Percentiles rank a stretch among this genome's conserved stretches.
These are phyloP conservation scores for Noccaea caerulescens DNA, from an alignment of 345 rosid species.

Conservation along the genomic window DNA sequence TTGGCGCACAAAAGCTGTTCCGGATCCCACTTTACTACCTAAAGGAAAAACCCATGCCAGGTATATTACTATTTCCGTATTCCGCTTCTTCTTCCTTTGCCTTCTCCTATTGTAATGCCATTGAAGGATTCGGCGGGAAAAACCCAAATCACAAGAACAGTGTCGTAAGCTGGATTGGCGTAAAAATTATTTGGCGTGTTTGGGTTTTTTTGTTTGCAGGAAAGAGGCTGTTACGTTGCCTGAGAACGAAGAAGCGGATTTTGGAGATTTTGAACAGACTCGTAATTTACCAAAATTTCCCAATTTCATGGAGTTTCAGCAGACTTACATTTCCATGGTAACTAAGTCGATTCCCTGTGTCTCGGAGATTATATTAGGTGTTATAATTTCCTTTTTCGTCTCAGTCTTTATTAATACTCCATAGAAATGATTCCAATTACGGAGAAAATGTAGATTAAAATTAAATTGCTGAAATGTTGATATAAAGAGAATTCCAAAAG, in stretches of 20 bases:
- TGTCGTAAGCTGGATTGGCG: background rate
- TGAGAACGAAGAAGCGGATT: constrained; percentile 59
- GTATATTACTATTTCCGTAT: constrained; percentile 43
- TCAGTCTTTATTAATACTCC: background rate
- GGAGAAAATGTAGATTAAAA: background rate
- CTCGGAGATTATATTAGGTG: background rate
- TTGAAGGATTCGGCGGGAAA: background rate
- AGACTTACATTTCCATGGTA: constrained; percentile 72
- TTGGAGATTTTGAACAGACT: constrained; percentile 60
- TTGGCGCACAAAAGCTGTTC: constrained; percentile 63
- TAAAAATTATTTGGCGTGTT: constrained; percentile 4
- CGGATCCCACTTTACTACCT: constrained; percentile 72
- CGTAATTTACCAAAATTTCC: constrained; percentile 47
- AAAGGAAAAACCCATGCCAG: constrained; percentile 72
- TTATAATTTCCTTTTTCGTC: constrained; percentile 22
- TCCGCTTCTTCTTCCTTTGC: constrained; percentile 16
- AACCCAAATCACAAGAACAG: background rate
- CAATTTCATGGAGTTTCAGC: constrained; percentile 59
- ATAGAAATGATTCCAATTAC: background rate
- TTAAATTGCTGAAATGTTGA: background rate
- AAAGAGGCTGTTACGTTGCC: constrained; percentile 79
- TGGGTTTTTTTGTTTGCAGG: constrained; percentile 50
- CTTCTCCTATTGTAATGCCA: constrained; percentile 2
- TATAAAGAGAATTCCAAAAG: background rate
- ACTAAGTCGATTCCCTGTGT: constrained; percentile 7